Conservation (phyloP, 805 yeast genomes). For the Cephaloascus fragrans region DNA sequence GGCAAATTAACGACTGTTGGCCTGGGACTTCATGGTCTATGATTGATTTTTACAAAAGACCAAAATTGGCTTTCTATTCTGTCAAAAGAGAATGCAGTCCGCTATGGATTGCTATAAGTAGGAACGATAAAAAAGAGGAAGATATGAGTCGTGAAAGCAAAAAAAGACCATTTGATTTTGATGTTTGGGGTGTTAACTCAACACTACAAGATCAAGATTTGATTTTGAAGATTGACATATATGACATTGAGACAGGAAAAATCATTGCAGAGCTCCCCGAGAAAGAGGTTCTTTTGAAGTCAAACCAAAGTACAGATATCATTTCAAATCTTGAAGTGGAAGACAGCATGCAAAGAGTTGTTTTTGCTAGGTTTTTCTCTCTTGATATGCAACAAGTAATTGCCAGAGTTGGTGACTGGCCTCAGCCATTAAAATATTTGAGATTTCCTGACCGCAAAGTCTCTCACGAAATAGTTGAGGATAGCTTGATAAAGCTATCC, state of each 20-base stretch:
- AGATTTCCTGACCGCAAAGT: conserved; percentile 18
- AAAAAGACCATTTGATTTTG: conserved; percentile 15
- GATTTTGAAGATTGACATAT: conserved; percentile 15
- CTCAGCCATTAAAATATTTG: conserved; percentile 35
- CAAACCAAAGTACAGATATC: conserved; percentile 2
- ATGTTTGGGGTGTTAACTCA: conserved; percentile 32
- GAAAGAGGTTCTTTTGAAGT: conserved; percentile 1
- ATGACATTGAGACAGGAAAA: conserved; percentile 21
- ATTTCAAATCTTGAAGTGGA: neutral
- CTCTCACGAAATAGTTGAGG: conserved; percentile 8
- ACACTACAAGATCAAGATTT: conserved; percentile 11
- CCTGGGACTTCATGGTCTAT: conserved; percentile 44
- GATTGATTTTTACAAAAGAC: conserved; percentile 28
- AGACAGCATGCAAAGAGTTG: neutral
- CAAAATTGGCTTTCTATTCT: conserved; percentile 38
- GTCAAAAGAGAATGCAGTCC: conserved; percentile 31
- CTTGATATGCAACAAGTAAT: conserved; percentile 9
- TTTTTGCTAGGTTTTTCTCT: conserved; percentile 1
- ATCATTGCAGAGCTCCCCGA: conserved; percentile 5
- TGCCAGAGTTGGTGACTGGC: conserved; percentile 35
- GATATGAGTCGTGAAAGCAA: conserved; percentile 16
- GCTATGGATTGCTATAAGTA: conserved; percentile 21
- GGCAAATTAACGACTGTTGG: conserved; percentile 49
- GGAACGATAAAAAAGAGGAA: conserved; percentile 9
- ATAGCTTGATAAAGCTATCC: conserved; percentile 7